A percentile compares a stretch with the other conserved stretches of the same genome.
Conservation (phyloP, 2,329 filamentous ascomycete species). For the Pseudofabraea citricarpa region DNA sequence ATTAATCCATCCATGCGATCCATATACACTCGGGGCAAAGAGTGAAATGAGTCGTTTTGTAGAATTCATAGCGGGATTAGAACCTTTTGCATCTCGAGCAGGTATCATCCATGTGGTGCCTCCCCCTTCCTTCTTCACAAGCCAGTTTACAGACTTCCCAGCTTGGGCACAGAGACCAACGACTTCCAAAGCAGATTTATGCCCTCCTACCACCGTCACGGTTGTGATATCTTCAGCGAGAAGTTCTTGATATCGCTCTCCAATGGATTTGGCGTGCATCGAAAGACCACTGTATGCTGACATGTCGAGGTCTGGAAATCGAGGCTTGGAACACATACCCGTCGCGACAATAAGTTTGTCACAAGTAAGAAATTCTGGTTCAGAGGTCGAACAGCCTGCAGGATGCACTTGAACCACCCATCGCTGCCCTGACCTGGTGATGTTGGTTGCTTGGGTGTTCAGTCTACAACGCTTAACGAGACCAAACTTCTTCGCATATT, state of each 20-base stretch:
- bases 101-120: conserved; percentile 29
- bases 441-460: conserved; percentile 2
- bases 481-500: conserved; percentile 7
- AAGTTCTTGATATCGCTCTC: conserved; percentile 7
- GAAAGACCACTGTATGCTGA: conserved; percentile 5
- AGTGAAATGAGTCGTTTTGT: conserved; percentile 2
- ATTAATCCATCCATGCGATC: conserved; percentile 5
- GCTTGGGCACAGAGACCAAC: conserved; percentile 54
- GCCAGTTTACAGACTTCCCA: conserved; percentile 32
- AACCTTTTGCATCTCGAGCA: conserved; percentile 5
- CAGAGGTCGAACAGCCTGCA: conserved; percentile 10
- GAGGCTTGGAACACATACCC: conserved; percentile 45
- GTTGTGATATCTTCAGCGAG: conserved; percentile 20
- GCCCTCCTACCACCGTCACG: conserved; percentile 54
- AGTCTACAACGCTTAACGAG: conserved; percentile 5
- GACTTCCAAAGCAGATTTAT: conserved; percentile 61
- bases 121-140: conserved; percentile 37
- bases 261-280: conserved; percentile 7
- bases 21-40: conserved; percentile 5
- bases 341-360: conserved; percentile 48
- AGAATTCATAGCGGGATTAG: conserved; percentile 1
- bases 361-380: conserved; percentile 26
- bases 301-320: conserved; percentile 30
- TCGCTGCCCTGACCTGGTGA: conserved; percentile 28
- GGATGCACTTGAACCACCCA: conserved; percentile 34